phyloP scores from a whole-genome alignment of 2,329 filamentous ascomycete species.

The Blastomyces gilchristii region DNA sequence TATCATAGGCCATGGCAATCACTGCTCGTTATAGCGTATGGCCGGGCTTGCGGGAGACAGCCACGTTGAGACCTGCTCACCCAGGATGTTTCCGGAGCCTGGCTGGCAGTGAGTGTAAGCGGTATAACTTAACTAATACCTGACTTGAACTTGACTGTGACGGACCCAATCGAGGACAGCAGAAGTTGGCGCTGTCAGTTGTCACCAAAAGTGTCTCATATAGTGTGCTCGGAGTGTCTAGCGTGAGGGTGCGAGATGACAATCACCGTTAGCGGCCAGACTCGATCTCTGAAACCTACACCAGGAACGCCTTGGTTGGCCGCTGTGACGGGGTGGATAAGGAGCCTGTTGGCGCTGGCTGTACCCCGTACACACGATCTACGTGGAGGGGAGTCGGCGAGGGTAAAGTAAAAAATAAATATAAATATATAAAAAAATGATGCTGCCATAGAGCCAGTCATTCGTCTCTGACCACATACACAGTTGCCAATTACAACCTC shows the following conservation, averaged over 20 bases:
- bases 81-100: background rate
- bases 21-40: background rate
- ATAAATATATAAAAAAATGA: too few relatives aligned
- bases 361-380: slow-evolving; percentile 1
- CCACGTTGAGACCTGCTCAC: slow-evolving; percentile 7
- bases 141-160: too few relatives aligned
- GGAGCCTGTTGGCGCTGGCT: background rate
- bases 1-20: slow-evolving; percentile 1
- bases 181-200: slow-evolving; percentile 2
- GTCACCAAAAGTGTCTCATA: slow-evolving; percentile 5
- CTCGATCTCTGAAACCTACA: slow-evolving; percentile 3
- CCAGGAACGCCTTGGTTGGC: slow-evolving; percentile 1
- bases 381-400: background rate
- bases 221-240: background rate
- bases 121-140: background rate
- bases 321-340: background rate
- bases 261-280: background rate
- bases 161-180: background rate
- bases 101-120: background rate
- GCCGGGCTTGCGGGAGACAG: slow-evolving; percentile 5
- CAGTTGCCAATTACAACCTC: background rate
- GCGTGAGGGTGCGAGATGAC: background rate
- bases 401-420: too few relatives aligned
- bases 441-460: background rate
- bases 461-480: background rate